Percentiles rank a stretch among this genome's conserved stretches.
phyloP scores from a whole-genome alignment of 306 rosid genomes.

The Gleditsia sinensis region DNA sequence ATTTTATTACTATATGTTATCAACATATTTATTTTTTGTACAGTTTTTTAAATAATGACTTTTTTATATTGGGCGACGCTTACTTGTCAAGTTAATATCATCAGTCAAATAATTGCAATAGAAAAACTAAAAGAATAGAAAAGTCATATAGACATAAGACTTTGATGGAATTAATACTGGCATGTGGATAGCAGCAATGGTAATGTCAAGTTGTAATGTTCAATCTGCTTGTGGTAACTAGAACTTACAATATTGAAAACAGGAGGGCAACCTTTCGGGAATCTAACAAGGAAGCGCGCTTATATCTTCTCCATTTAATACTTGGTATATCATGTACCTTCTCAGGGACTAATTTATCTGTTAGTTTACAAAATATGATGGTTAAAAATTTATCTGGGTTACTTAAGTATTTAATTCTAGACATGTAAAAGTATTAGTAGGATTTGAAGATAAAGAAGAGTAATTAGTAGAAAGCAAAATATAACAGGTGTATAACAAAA shows the following conservation, averaged over 20 bases:
- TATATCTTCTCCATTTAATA: constrained; percentile 81
- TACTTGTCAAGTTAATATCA: constrained; percentile 2
- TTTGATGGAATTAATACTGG: neutral
- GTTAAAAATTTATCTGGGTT: constrained; percentile 28
- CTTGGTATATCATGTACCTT: constrained; percentile 68
- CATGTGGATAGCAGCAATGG: neutral
- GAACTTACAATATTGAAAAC: constrained; percentile 86
- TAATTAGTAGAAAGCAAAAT: constrained; percentile 5
- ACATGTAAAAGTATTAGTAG: constrained; percentile 9
- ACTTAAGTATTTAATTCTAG: constrained; percentile 5
- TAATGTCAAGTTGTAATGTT: neutral
- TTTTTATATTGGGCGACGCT: neutral
- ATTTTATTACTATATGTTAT: neutral
- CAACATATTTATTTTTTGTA: neutral
- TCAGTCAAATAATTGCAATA: neutral
- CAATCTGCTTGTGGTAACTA: neutral
- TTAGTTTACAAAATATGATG: constrained; percentile 24
- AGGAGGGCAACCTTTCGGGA: constrained; percentile 88
- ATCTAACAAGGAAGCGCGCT: constrained; percentile 75
- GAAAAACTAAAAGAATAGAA: neutral
- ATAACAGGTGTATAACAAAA: constrained; percentile 3
- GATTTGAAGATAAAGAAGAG: constrained; percentile 11
- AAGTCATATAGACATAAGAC: constrained; percentile 4
- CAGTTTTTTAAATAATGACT: neutral
- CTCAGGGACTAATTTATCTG: constrained; percentile 69